Conservation (phyloP, 805 yeast genomes). For the Kuraishia hungarica region DNA sequence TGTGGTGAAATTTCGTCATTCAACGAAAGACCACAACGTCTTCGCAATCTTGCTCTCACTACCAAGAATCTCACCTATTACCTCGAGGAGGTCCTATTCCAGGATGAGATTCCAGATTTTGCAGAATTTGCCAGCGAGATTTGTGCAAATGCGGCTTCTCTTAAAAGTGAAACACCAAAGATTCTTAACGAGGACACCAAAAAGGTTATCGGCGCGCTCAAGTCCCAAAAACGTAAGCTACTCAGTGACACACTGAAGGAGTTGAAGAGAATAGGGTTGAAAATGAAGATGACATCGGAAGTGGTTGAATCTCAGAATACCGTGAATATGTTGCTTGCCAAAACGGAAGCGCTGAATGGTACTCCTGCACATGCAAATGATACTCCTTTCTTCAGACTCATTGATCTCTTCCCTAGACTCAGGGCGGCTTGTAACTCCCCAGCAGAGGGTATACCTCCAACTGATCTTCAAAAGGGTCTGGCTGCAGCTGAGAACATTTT, state of each 20-base stretch:
- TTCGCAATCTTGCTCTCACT: slow-evolving; percentile 42
- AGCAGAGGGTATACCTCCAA: slow-evolving; percentile 66
- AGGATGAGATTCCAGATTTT: slow-evolving; percentile 37
- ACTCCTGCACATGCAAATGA: slow-evolving; percentile 33
- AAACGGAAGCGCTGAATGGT: slow-evolving; percentile 34
- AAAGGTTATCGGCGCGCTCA: slow-evolving; percentile 59
- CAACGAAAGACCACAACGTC: slow-evolving; percentile 46
- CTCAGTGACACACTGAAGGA: slow-evolving; percentile 73
- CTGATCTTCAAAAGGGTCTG: slow-evolving; percentile 68
- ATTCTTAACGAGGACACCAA: slow-evolving; percentile 65
- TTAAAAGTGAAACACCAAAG: slow-evolving; percentile 73
- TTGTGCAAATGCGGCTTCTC: slow-evolving; percentile 45
- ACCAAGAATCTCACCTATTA: slow-evolving; percentile 49
- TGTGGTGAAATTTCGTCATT: slow-evolving; percentile 35
- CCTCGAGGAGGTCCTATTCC: slow-evolving; percentile 19
- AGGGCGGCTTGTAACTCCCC: slow-evolving; percentile 54
- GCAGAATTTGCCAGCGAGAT: slow-evolving; percentile 47
- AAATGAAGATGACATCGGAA: slow-evolving; percentile 54
- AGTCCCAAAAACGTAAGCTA: slow-evolving; percentile 71
- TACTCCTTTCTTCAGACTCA: slow-evolving; percentile 52
- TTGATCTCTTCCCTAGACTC: slow-evolving; percentile 77
- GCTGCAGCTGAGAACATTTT: slow-evolving; percentile 70
- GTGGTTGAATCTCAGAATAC: slow-evolving; percentile 55
- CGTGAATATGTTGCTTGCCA: slow-evolving; percentile 53
- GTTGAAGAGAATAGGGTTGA: slow-evolving; percentile 69